Evolutionary conservation across 345 rosid species (phyloP).

Genomic region (Corchorus capsularis): DNA sequence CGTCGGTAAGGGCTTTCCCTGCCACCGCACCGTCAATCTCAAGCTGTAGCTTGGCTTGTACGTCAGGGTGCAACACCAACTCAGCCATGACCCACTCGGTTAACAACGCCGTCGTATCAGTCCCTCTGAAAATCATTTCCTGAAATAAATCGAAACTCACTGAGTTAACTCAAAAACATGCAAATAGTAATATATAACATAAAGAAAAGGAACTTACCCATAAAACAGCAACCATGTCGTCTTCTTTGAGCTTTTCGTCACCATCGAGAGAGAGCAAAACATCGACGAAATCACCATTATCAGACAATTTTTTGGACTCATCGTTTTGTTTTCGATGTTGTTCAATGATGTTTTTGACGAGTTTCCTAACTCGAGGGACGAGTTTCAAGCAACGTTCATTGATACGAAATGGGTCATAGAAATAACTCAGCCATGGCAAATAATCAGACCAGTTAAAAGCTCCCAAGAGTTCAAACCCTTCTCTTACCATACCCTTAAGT

Average conservation of each 20-base stretch:
- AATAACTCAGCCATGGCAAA: slow-evolving; percentile 58
- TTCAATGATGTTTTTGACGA: slow-evolving; percentile 57
- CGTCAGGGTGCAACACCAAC: slow-evolving; percentile 60
- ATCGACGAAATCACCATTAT: slow-evolving; percentile 70
- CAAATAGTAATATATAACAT: background rate
- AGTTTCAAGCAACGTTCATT: slow-evolving; percentile 66
- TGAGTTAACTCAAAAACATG: background rate
- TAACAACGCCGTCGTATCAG: slow-evolving; percentile 83
- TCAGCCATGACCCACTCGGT: slow-evolving; percentile 95
- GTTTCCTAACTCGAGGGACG: slow-evolving; percentile 63
- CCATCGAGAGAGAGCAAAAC: slow-evolving; percentile 75
- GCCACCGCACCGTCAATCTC: slow-evolving; percentile 39
- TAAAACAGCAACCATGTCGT: slow-evolving; percentile 84
- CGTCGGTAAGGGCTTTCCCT: slow-evolving; percentile 36
- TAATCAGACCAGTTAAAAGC: slow-evolving; percentile 84
- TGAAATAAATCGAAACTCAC: slow-evolving; percentile 20
- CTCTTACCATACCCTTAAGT: slow-evolving; percentile 58
- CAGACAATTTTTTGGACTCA: slow-evolving; percentile 24
- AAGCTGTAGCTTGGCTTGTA: slow-evolving; percentile 52
- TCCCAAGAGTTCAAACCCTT: slow-evolving; percentile 88
- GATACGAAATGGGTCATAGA: slow-evolving; percentile 61
- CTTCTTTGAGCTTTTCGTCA: slow-evolving; percentile 69
- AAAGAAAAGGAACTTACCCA: slow-evolving; percentile 51
- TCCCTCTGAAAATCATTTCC: slow-evolving; percentile 96
- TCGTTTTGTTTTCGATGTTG: slow-evolving; percentile 46